phyloP scores from a whole-genome alignment of 2,329 filamentous ascomycete genomes.

The Grosmannia serpens region DNA sequence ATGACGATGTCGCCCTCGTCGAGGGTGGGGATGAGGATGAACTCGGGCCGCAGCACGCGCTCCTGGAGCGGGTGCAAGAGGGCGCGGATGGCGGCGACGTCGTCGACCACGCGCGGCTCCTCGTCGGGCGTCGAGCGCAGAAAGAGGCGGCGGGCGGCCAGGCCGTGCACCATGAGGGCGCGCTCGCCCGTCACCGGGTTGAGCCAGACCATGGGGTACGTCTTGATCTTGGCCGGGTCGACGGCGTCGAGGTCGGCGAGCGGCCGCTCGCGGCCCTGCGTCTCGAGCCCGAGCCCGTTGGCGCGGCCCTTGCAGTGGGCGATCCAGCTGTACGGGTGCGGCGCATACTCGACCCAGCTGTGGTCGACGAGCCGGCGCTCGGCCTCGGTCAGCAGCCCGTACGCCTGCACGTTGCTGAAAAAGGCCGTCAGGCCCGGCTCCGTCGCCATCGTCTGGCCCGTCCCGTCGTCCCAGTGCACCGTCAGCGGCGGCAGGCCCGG shows the following conservation, averaged over 20 bases:
- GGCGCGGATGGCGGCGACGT: conserved; percentile 24
- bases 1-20: conserved; percentile 32
- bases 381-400: conserved; percentile 28
- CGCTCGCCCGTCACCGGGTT: conserved; percentile 29
- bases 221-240: conserved; percentile 21
- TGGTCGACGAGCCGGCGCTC: conserved; percentile 29
- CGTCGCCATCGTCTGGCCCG: conserved; percentile 26
- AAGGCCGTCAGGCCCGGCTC: conserved; percentile 32
- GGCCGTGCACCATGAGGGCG: conserved; percentile 31
- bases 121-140: conserved; percentile 22
- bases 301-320: conserved; percentile 26
- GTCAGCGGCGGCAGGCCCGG: conserved; percentile 19
- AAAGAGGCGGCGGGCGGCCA: conserved; percentile 26
- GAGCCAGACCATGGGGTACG: conserved; percentile 34
- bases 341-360: conserved; percentile 34
- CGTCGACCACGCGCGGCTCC: conserved; percentile 23
- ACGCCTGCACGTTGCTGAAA: conserved; percentile 29
- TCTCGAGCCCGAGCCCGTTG: conserved; percentile 28
- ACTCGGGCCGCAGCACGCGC: conserved; percentile 29
- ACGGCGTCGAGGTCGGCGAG: conserved; percentile 25
- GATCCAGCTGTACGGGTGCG: conserved; percentile 32
- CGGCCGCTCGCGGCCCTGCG: conserved; percentile 24
- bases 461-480: conserved; percentile 20
- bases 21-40: conserved; percentile 25
- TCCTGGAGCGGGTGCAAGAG: conserved; percentile 25